A percentile compares a stretch with the other conserved stretches of the same genome.
These are phyloP conservation scores for Botryosphaeria agaves DNA, from an alignment of 2,329 filamentous ascomycete species.

Conservation along the genomic window DNA sequence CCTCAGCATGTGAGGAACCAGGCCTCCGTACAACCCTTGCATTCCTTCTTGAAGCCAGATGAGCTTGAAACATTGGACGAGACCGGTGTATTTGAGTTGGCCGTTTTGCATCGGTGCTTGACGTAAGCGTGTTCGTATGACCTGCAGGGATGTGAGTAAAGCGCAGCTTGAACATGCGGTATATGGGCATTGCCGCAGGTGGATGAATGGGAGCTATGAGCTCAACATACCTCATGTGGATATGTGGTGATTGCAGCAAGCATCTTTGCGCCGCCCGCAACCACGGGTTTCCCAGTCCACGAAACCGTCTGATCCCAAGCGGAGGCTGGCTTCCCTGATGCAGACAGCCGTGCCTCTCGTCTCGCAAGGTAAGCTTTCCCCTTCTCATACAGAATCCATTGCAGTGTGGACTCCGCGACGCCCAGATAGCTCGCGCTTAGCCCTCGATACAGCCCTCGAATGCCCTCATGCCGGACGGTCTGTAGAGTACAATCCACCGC, in stretches of 20 bases:
- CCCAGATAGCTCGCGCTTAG: conserved; percentile 85
- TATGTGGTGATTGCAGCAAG: conserved; percentile 74
- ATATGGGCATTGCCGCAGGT: neutral
- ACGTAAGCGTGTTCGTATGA: conserved; percentile 67
- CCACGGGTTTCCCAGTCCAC: conserved; percentile 62
- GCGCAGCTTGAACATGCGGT: conserved; percentile 5
- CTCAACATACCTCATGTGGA: conserved; percentile 59
- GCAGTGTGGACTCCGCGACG: conserved; percentile 74
- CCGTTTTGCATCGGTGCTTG: conserved; percentile 58
- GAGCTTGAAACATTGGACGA: conserved; percentile 74
- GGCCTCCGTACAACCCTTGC: conserved; percentile 69
- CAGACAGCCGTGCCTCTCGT: conserved; percentile 37
- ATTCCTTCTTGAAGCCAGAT: conserved; percentile 83
- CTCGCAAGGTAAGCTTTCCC: conserved; percentile 59
- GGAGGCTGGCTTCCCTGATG: conserved; percentile 44
- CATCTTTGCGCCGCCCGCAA: conserved; percentile 73
- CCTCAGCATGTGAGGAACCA: conserved; percentile 80
- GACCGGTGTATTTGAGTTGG: conserved; percentile 68
- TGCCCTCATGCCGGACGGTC: conserved; percentile 62
- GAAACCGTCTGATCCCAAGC: conserved; percentile 59
- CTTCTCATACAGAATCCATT: conserved; percentile 91
- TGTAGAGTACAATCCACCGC: conserved; percentile 76
- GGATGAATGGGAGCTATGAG: neutral
- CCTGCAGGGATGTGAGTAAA: conserved; percentile 24
- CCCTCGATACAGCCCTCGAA: conserved; percentile 72